phyloP scores from a whole-genome alignment of 2,329 filamentous ascomycete species.

The Claviceps spartinae region DNA sequence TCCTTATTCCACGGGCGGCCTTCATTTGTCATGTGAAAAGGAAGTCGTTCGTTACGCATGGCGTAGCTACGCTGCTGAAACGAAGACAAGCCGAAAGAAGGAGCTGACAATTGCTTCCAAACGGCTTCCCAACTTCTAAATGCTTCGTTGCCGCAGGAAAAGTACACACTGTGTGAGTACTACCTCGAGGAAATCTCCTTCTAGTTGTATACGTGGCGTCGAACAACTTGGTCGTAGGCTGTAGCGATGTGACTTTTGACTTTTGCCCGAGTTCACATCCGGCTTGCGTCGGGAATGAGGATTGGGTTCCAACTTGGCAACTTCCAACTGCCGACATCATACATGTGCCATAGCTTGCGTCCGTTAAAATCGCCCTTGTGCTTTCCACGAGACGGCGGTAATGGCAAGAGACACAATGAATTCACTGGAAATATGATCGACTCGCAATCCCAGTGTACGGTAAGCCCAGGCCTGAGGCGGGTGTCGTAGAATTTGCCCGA shows the following conservation, averaged over 20 bases:
- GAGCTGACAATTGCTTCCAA: too few relatives aligned
- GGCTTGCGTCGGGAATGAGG: not conserved
- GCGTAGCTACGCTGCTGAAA: not conserved
- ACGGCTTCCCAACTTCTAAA: not conserved
- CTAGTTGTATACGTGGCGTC: not conserved
- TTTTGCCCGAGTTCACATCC: not conserved
- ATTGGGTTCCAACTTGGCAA: too few relatives aligned
- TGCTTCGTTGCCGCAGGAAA: not conserved
- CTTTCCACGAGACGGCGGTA: not conserved
- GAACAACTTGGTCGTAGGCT: not conserved
- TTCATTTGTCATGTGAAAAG: not conserved
- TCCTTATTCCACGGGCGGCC: not conserved
- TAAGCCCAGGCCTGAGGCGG: too few relatives aligned
- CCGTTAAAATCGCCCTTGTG: not conserved
- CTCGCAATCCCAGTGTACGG: too few relatives aligned
- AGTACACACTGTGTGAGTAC: not conserved
- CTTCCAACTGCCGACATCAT: too few relatives aligned
- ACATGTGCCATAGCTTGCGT: not conserved
- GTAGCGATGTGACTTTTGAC: not conserved
- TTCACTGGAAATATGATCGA: too few relatives aligned
- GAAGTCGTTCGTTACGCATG: not conserved
- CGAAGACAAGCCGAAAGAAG: not conserved
- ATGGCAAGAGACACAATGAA: too few relatives aligned
- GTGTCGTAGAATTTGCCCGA: too few relatives aligned
- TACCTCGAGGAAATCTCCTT: not conserved